These are phyloP conservation scores for Salpingoeca rosetta DNA, from an alignment of 78 protist genomes.

Conservation along the genomic window DNA sequence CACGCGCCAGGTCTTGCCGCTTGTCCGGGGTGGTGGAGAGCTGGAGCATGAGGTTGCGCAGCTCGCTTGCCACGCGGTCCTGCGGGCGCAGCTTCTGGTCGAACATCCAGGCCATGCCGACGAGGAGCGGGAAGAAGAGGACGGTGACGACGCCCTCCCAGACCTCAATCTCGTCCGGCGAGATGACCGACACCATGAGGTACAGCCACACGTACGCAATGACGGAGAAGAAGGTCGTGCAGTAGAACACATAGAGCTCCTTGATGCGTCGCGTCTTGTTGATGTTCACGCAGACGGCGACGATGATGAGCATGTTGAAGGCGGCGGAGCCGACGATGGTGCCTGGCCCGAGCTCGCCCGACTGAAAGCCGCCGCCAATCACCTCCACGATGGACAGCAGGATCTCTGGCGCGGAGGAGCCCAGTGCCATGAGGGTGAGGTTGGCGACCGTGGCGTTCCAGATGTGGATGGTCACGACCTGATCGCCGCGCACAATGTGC, in stretches of 20 bases:
- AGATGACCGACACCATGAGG: background rate
- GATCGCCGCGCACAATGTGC: background rate
- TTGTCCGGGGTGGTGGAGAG: too few species aligned
- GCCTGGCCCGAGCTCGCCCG: background rate
- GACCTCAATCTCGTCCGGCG: background rate
- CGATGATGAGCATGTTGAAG: background rate
- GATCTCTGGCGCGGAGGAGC: background rate
- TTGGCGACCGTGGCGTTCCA: background rate
- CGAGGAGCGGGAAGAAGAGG: background rate
- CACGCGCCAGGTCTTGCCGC: too few species aligned
- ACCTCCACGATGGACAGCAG: background rate
- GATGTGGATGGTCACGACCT: background rate
- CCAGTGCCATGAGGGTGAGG: background rate
- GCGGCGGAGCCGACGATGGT: background rate
- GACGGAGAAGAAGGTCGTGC: background rate
- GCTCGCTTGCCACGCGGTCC: too few species aligned
- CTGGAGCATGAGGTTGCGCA: too few species aligned
- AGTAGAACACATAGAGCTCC: background rate
- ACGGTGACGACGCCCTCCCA: background rate
- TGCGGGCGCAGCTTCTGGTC: too few species aligned
- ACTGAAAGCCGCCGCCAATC: background rate
- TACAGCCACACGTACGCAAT: background rate
- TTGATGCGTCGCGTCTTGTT: background rate
- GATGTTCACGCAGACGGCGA: background rate
- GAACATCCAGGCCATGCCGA: background rate